phyloP scores from a whole-genome alignment of 345 rosid genomes.

The Viola odorata region DNA sequence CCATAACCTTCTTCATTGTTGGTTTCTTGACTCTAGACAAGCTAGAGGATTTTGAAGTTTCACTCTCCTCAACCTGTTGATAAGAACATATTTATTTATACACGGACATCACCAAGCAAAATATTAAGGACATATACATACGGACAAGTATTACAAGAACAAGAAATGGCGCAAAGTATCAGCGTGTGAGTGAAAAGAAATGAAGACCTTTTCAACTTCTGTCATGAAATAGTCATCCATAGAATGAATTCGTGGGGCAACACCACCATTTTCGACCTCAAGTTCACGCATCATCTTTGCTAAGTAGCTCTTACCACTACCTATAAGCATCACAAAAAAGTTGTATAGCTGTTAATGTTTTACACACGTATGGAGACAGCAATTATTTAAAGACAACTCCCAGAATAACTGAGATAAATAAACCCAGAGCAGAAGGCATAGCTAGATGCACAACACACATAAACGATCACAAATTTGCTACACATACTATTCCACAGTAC shows the following conservation, averaged over 20 bases:
- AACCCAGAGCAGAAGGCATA: too few relatives aligned
- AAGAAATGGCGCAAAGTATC: background rate
- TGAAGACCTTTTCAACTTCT: constrained; percentile 82
- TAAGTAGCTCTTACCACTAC: constrained; percentile 95
- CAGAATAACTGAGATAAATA: too few relatives aligned
- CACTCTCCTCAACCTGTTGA: constrained; percentile 64
- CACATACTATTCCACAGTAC: background rate
- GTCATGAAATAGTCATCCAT: constrained; percentile 99
- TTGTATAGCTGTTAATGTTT: too few relatives aligned
- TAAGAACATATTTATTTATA: constrained; percentile 2
- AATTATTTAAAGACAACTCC: too few relatives aligned
- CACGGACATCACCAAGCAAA: background rate
- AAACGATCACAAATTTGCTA: background rate
- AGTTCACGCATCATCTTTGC: constrained; percentile 88
- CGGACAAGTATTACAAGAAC: too few relatives aligned
- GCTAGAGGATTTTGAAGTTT: constrained; percentile 48
- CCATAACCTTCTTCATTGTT: constrained; percentile 65
- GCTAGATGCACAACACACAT: background rate
- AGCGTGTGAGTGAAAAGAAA: background rate
- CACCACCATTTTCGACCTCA: constrained; percentile 84
- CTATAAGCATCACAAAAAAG: constrained; percentile 25
- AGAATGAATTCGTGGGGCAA: constrained; percentile 89
- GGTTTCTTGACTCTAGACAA: constrained; percentile 64
- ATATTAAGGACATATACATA: too few relatives aligned
- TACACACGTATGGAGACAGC: too few relatives aligned